Percentiles rank a stretch among this genome's conserved stretches.
Evolutionary conservation across 78 protist genomes (phyloP).

Genomic region (Dictyostelium purpureum): DNA sequence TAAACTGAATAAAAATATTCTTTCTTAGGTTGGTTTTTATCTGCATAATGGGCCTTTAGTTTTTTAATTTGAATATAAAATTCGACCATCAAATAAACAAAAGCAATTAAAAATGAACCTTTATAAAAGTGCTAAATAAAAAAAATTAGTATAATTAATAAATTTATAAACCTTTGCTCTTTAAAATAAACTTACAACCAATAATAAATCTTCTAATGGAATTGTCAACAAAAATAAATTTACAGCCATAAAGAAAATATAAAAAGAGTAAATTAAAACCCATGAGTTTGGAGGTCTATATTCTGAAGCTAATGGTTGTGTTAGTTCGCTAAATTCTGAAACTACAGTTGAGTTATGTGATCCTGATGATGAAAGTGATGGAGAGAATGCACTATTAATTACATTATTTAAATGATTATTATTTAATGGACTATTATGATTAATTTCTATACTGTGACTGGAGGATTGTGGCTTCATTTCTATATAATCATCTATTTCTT

Average conservation of each 20-base stretch:
- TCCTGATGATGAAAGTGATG: not conserved
- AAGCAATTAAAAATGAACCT: constrained; percentile 31
- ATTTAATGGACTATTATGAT: not conserved
- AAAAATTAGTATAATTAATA: not conserved
- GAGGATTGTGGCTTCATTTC: not conserved
- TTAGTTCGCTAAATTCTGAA: no score
- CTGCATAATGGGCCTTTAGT: constrained; percentile 33
- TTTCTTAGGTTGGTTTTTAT: not conserved
- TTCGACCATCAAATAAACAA: constrained; percentile 10
- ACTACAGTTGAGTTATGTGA: no score
- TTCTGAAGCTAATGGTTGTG: constrained; percentile 21
- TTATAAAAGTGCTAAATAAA: constrained; percentile 38
- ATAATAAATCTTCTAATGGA: constrained; percentile 69
- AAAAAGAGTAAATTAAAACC: constrained; percentile 47
- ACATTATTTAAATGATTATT: no score
- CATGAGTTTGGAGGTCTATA: constrained; percentile 51
- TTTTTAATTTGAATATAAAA: constrained; percentile 36
- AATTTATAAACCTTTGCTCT: no score
- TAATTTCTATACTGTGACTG: not conserved
- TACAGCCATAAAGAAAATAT: constrained; percentile 68
- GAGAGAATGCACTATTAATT: no score
- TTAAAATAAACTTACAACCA: constrained; percentile 49
- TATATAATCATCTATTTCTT: not conserved
- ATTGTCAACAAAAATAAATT: constrained; percentile 12
- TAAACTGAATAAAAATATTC: constrained; percentile 24